Conservation (phyloP, 306 rosid genomes). For the Cyclanthera cordifolia region DNA sequence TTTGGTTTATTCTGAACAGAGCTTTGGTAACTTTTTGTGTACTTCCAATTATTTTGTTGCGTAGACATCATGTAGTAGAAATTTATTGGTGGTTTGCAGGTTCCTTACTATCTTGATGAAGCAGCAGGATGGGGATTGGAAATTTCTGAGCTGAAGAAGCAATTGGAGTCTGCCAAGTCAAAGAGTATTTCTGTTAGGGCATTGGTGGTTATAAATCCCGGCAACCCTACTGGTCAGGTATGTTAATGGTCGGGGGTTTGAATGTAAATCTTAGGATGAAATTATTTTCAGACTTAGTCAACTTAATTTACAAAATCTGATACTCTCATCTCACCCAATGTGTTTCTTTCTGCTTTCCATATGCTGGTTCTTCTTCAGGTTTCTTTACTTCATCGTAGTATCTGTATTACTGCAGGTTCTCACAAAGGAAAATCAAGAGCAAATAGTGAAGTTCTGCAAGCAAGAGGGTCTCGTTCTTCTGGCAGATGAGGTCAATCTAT, state of each 20-base stretch:
- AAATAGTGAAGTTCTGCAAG: conserved; percentile 78
- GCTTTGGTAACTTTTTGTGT: neutral
- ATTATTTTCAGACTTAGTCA: neutral
- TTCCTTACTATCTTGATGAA: conserved; percentile 84
- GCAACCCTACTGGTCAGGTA: conserved; percentile 98
- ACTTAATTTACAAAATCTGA: neutral
- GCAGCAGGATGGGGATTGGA: conserved; percentile 87
- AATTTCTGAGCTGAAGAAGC: conserved; percentile 56
- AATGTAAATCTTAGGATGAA: neutral
- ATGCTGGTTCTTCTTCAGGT: neutral
- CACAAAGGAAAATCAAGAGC: conserved; percentile 55
- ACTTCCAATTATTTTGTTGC: neutral
- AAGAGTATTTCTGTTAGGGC: conserved; percentile 74
- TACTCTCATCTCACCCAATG: neutral
- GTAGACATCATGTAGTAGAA: neutral
- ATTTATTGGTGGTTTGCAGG: conserved; percentile 27
- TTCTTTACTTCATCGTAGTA: neutral
- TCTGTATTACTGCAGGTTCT: conserved; percentile 37
- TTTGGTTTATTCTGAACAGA: neutral
- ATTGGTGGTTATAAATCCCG: conserved; percentile 88
- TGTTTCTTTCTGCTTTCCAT: neutral
- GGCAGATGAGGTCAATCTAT: conserved; percentile 78
- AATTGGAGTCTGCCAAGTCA: conserved; percentile 58
- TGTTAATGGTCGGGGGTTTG: conserved; percentile 10
- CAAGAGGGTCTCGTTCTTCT: conserved; percentile 78